A percentile compares a stretch with the other conserved stretches of the same genome.
Evolutionary conservation across 768 basidiomycete species (phyloP).

Genomic region (Suillus placidus): DNA sequence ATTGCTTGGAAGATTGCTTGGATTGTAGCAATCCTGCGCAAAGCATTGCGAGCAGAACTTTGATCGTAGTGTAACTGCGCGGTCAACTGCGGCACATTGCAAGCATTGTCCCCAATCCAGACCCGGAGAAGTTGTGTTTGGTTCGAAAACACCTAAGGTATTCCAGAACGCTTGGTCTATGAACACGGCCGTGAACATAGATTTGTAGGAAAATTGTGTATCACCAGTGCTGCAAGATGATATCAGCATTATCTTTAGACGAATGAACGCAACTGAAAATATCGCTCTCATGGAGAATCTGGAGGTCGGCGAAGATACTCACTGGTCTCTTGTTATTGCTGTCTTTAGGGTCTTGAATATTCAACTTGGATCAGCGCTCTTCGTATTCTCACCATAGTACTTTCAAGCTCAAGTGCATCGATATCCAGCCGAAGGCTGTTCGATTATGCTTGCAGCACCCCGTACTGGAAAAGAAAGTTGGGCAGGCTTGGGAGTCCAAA

Average conservation of each 20-base stretch:
- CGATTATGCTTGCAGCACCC: neutral
- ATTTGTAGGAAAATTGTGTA: conserved; percentile 62
- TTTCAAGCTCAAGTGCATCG: neutral
- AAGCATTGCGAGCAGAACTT: conserved; percentile 62
- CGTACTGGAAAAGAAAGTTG: neutral
- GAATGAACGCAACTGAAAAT: neutral
- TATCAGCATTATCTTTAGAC: conserved; percentile 11
- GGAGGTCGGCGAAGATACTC: neutral
- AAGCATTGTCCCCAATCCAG: conserved; percentile 56
- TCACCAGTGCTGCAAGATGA: conserved; percentile 49
- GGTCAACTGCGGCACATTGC: conserved; percentile 65
- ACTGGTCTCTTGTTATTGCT: neutral
- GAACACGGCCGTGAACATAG: conserved; percentile 55
- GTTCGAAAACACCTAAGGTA: conserved; percentile 59
- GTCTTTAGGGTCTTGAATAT: neutral
- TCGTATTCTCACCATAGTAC: neutral
- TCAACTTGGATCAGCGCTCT: neutral
- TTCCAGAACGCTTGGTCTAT: conserved; percentile 62
- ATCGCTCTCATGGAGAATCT: neutral
- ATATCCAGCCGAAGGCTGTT: neutral
- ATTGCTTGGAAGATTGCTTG: conserved; percentile 61
- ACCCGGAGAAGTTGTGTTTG: conserved; percentile 60
- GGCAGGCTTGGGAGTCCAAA: too few relatives aligned
- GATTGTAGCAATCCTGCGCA: conserved; percentile 57
- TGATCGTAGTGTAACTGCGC: conserved; percentile 45